Evolutionary conservation across 1,284 basidiomycete genomes (phyloP).

Genomic region (Austroboletus niveus): DNA sequence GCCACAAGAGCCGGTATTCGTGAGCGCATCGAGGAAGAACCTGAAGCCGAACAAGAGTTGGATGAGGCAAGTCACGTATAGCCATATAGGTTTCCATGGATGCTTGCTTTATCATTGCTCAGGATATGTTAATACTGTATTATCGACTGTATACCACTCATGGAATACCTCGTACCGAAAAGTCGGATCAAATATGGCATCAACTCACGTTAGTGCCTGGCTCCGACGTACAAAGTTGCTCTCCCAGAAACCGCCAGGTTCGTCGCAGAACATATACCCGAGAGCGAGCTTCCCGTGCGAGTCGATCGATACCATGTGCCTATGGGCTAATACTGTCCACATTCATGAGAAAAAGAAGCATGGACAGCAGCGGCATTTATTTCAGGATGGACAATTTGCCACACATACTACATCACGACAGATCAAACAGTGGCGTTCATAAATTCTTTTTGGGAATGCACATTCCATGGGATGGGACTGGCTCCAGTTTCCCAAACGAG

Average conservation of each 20-base stretch:
- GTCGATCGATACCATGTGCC: too few relatives aligned
- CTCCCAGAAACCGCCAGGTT: too few relatives aligned
- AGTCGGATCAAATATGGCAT: background rate
- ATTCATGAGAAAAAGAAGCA: too few relatives aligned
- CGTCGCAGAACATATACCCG: too few relatives aligned
- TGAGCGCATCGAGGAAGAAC: slow-evolving; percentile 74
- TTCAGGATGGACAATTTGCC: too few relatives aligned
- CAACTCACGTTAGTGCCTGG: background rate
- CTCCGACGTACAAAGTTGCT: too few relatives aligned
- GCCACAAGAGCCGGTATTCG: slow-evolving; percentile 46
- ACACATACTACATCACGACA: too few relatives aligned
- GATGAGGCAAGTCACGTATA: slow-evolving; percentile 27
- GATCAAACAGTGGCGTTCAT: too few relatives aligned
- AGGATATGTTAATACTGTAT: slow-evolving; percentile 15
- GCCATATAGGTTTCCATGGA: background rate
- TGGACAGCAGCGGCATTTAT: too few relatives aligned
- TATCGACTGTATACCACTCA: slow-evolving; percentile 9
- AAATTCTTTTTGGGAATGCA: too few relatives aligned
- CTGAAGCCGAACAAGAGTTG: slow-evolving; percentile 63
- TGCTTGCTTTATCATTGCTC: slow-evolving; percentile 5
- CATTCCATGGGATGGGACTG: background rate
- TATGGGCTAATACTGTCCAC: too few relatives aligned
- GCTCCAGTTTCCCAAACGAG: background rate
- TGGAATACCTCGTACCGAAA: background rate
- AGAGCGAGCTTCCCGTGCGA: too few relatives aligned